phyloP scores from a whole-genome alignment of 2,329 filamentous ascomycete species.

The Zymoseptoria ardabiliae region DNA sequence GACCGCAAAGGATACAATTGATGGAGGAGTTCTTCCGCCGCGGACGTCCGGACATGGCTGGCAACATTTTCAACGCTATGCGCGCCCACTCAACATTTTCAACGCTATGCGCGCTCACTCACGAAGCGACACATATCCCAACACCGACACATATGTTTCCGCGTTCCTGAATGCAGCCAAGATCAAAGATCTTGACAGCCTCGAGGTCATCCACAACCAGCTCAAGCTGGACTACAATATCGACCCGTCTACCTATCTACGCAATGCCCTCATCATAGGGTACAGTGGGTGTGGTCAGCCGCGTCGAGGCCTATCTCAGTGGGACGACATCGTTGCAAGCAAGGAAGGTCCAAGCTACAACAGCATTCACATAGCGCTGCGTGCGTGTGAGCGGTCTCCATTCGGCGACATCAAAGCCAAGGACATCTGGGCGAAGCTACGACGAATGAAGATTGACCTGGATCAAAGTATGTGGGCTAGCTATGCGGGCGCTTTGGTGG shows the following conservation, averaged over 20 bases:
- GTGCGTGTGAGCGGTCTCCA: conserved; percentile 59
- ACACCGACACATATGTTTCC: conserved; percentile 64
- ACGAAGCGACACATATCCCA: conserved; percentile 57
- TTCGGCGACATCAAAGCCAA: conserved; percentile 40
- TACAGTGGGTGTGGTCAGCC: conserved; percentile 64
- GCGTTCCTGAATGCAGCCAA: conserved; percentile 64
- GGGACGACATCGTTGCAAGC: conserved; percentile 74
- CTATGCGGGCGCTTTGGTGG: conserved; percentile 70
- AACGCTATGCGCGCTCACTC: conserved; percentile 84
- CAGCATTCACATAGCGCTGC: conserved; percentile 73
- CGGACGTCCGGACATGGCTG: conserved; percentile 73
- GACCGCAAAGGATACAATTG: conserved; percentile 57
- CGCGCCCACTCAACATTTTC: conserved; percentile 80
- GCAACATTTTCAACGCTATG: conserved; percentile 87
- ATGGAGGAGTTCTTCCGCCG: conserved; percentile 81
- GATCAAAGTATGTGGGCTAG: conserved; percentile 65
- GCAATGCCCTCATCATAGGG: conserved; percentile 81
- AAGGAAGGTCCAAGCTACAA: conserved; percentile 80
- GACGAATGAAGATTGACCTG: conserved; percentile 69
- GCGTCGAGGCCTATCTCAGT: conserved; percentile 65
- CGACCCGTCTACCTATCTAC: conserved; percentile 65
- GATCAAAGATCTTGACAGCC: conserved; percentile 44
- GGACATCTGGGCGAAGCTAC: conserved; percentile 63
- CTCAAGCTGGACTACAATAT: conserved; percentile 84
- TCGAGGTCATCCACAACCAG: conserved; percentile 82